These are phyloP conservation scores for Yarrowia deformans DNA, from an alignment of 805 yeast genomes.

Conservation along the genomic window DNA sequence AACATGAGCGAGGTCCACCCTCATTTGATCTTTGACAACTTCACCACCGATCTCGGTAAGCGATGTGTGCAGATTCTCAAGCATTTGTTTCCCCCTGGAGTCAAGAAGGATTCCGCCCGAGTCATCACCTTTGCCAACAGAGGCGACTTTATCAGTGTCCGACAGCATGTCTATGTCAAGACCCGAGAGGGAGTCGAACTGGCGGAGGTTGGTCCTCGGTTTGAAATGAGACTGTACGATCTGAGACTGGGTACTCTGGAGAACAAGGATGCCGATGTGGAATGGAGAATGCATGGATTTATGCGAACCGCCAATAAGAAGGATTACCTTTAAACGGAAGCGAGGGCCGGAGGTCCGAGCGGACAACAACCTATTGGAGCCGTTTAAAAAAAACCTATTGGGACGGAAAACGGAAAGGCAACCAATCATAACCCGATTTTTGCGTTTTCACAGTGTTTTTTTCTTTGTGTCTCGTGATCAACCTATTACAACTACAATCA, in stretches of 20 bases:
- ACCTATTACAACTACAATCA: too few relatives aligned
- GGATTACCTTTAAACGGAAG: constrained; percentile 65
- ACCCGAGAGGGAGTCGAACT: constrained; percentile 88
- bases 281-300: constrained; percentile 93
- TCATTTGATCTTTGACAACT: constrained; percentile 90
- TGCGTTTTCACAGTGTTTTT: too few relatives aligned
- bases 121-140: constrained; percentile 91
- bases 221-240: constrained; percentile 94
- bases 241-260: constrained; percentile 88
- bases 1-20: constrained; percentile 92
- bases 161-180: constrained; percentile 93
- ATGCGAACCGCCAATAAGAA: constrained; percentile 95
- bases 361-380: background rate
- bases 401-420: too few relatives aligned
- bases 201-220: constrained; percentile 98
- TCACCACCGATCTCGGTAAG: constrained; percentile 78
- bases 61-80: constrained; percentile 81
- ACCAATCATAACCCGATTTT: too few relatives aligned
- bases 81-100: constrained; percentile 97
- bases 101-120: constrained; percentile 83
- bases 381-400: too few relatives aligned
- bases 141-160: constrained; percentile 90
- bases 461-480: too few relatives aligned
- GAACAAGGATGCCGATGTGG: constrained; percentile 96
- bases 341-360: constrained; percentile 5